Percentiles rank a stretch among this genome's conserved stretches.
These are phyloP conservation scores for Linnemannia hyalina DNA, from an alignment of 192 early-diverging fungal species.

Conservation along the genomic window DNA sequence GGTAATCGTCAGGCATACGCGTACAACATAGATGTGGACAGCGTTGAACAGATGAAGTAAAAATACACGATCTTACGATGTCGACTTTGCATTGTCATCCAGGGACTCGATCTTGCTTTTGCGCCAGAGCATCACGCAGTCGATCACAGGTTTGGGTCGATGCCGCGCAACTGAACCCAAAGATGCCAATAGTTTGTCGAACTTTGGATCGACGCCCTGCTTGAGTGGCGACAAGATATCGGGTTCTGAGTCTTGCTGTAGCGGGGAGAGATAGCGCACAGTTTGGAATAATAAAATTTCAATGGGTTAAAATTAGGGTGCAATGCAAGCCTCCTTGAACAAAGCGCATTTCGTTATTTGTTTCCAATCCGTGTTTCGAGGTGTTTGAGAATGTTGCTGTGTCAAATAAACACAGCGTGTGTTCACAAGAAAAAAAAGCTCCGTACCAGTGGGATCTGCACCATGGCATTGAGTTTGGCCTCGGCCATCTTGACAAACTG, in stretches of 20 bases:
- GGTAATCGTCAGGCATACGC: neutral
- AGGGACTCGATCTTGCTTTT: constrained; percentile 71
- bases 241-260: constrained; percentile 72
- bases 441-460: constrained; percentile 49
- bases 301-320: neutral
- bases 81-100: constrained; percentile 51
- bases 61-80: constrained; percentile 36
- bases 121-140: constrained; percentile 82
- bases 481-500: constrained; percentile 73
- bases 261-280: neutral
- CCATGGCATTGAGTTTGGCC: constrained; percentile 63
- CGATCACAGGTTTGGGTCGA: constrained; percentile 89
- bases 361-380: constrained; percentile 1
- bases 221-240: constrained; percentile 72
- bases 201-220: constrained; percentile 76
- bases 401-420: neutral
- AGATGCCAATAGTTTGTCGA: constrained; percentile 85
- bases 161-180: constrained; percentile 86
- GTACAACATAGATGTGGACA: neutral
- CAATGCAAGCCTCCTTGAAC: neutral
- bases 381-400: constrained; percentile 5
- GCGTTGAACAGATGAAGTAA: neutral
- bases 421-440: neutral
- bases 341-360: constrained; percentile 7
- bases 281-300: neutral